Conservation (phyloP, 2,329 filamentous ascomycete species). For the Colletotrichum karsti region DNA sequence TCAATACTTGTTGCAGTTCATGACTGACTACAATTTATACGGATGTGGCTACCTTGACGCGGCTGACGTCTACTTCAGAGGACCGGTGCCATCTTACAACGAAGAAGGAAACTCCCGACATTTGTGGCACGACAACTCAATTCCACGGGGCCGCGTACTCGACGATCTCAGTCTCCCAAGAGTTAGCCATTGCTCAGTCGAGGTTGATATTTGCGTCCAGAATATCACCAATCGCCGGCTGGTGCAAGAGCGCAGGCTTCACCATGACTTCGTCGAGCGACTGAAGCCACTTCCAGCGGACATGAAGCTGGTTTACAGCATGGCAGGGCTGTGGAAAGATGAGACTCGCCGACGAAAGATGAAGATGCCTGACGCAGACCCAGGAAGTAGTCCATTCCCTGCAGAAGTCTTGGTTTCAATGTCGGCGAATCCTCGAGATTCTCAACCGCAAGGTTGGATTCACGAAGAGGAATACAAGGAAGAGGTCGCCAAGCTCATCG, state of each 20-base stretch:
- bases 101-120: slow-evolving; percentile 68
- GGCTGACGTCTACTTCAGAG: slow-evolving; percentile 75
- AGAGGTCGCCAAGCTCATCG: slow-evolving; percentile 69
- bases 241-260: slow-evolving; percentile 79
- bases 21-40: slow-evolving; percentile 98
- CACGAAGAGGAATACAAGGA: slow-evolving; percentile 86
- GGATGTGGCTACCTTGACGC: slow-evolving; percentile 89
- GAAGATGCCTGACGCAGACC: slow-evolving; percentile 70
- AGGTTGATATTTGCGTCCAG: slow-evolving; percentile 89
- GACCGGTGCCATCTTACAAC: slow-evolving; percentile 76
- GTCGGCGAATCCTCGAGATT: slow-evolving; percentile 82
- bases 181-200: slow-evolving; percentile 86
- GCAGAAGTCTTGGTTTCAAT: slow-evolving; percentile 86
- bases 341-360: slow-evolving; percentile 83
- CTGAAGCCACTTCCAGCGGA: slow-evolving; percentile 69
- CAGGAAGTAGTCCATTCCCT: slow-evolving; percentile 79
- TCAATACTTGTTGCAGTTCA: slow-evolving; percentile 94
- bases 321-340: slow-evolving; percentile 93
- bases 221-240: slow-evolving; percentile 85
- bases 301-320: slow-evolving; percentile 89
- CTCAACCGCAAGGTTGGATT: slow-evolving; percentile 84
- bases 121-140: slow-evolving; percentile 82
- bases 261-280: slow-evolving; percentile 87
- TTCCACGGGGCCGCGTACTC: slow-evolving; percentile 66
- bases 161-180: slow-evolving; percentile 74